Conservation (phyloP, 345 rosid genomes). For the Brassica juncea region DNA sequence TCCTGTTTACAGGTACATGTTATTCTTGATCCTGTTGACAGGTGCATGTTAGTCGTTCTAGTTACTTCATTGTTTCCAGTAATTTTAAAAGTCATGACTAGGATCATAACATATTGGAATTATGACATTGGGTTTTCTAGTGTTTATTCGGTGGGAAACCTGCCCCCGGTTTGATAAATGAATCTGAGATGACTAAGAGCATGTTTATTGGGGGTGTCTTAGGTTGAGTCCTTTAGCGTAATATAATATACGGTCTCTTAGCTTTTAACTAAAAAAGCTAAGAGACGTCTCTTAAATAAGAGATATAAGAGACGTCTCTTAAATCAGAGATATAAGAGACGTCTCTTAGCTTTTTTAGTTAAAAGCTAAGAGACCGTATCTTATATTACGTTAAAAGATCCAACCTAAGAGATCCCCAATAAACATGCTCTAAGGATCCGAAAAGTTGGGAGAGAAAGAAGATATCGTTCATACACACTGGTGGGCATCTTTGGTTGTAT, state of each 20-base stretch:
- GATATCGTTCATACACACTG: conserved; percentile 80
- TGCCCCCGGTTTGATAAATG: conserved; percentile 71
- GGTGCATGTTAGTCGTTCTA: conserved; percentile 44
- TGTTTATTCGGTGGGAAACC: conserved; percentile 71
- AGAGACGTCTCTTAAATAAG: too few relatives aligned
- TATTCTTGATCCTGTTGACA: conserved; percentile 91
- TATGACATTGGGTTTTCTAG: conserved; percentile 5
- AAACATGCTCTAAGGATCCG: conserved; percentile 46
- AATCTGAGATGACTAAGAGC: conserved; percentile 46
- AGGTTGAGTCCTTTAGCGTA: too few relatives aligned
- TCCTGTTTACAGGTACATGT: conserved; percentile 87
- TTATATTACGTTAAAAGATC: too few relatives aligned
- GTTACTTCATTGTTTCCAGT: background rate
- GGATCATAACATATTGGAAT: background rate
- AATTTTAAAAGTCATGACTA: background rate
- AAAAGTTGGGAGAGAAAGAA: conserved; percentile 79
- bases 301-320: too few relatives aligned
- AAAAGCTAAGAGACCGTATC: too few relatives aligned
- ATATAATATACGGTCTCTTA: too few relatives aligned
- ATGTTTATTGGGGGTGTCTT: too few relatives aligned
- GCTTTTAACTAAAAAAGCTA: too few relatives aligned
- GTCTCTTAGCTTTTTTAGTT: too few relatives aligned
- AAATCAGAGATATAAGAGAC: too few relatives aligned
- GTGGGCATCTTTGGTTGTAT: conserved; percentile 77
- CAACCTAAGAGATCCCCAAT: too few relatives aligned